Base-by-base conservation (phyloP, 768 basidiomycete species). In the Naematelia aurantialba region DNA sequence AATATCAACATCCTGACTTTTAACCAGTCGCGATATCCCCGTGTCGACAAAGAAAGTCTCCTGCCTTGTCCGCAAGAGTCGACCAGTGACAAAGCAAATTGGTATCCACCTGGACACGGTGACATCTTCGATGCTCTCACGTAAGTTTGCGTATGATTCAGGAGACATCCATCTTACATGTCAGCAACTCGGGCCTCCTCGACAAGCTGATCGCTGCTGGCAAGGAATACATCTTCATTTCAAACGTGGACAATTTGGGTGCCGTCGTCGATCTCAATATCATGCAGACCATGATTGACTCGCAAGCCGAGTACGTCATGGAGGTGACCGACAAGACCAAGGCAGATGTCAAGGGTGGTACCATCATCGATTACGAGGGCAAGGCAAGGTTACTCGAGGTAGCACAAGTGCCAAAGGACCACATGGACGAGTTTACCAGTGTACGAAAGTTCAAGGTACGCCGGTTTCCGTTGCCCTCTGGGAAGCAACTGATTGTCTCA, bases 41-140 rank as follows among this genome's bases (percentile, higher is more conserved):
- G 91, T 71, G 91, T 96, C 76, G 85, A 83, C 81, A 88, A 90
- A 79, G 91, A 94, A 79, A 84, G 87, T 21, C 83, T 92, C 63
- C 83, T 92, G 12, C 91, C 91, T 21, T 87, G 84, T 76, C 89
- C 91, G 17, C 84, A 85, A 70, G 82, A 83, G 48, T 86, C 85
- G 34, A 83, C 83, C 57, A 87, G 87, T 68, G 88, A 93, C 81
- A 91, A 94, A 83, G 84, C 84, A 75, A 80, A 85, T 79, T 97
- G 93, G 91, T 97, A 96, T 82, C 91, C 93, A 55, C 90, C 93
- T 52, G 92, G 93, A 67, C 93, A 97, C 81, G 92, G 93, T 76
- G 92, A 97, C 78, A 80, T 97, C 72, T 97, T 92, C 81, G 91
- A 93, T 69, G 90, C 92, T 31, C 82, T 97, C 63, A 79, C 66